A percentile compares a stretch with the other conserved stretches of the same genome.
These are phyloP conservation scores for Phalaenopsis hybrid DNA, from an alignment of 116 monocot genomes.

Conservation along the genomic window DNA sequence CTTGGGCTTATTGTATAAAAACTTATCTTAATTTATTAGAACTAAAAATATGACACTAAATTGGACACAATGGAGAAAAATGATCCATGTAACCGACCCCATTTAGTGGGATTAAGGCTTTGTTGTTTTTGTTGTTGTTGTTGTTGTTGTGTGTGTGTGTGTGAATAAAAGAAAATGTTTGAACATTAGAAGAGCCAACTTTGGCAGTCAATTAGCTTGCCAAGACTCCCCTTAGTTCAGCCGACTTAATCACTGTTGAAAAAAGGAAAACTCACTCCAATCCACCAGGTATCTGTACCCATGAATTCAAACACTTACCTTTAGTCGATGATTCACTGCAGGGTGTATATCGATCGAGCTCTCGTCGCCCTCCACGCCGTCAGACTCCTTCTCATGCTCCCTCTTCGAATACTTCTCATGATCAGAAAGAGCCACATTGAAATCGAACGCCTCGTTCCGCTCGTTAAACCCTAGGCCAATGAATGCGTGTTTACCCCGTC, in stretches of 20 bases:
- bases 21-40: too few species aligned
- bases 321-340: conserved; percentile 80
- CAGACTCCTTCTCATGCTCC: conserved; percentile 56
- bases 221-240: not conserved
- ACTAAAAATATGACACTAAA: too few species aligned
- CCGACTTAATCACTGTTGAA: not conserved
- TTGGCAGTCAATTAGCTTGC: too few species aligned
- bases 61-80: too few species aligned
- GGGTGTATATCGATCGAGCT: conserved; percentile 78
- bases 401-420: conserved; percentile 87
- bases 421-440: conserved; percentile 90
- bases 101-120: too few species aligned
- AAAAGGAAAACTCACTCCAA: not conserved
- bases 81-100: too few species aligned
- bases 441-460: conserved; percentile 96
- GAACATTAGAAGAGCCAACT: too few species aligned
- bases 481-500: conserved; percentile 89
- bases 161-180: too few species aligned
- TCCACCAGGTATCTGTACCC: not conserved
- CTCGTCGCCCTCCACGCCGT: conserved; percentile 22
- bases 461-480: conserved; percentile 85
- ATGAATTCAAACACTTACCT: conserved; percentile 33
- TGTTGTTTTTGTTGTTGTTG: too few species aligned
- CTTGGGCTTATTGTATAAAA: too few species aligned
- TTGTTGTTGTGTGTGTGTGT: too few species aligned